A percentile compares a stretch with the other conserved stretches of the same genome.
Evolutionary conservation across 2,329 filamentous ascomycete species (phyloP).

Genomic region (Sporothrix globosa): DNA sequence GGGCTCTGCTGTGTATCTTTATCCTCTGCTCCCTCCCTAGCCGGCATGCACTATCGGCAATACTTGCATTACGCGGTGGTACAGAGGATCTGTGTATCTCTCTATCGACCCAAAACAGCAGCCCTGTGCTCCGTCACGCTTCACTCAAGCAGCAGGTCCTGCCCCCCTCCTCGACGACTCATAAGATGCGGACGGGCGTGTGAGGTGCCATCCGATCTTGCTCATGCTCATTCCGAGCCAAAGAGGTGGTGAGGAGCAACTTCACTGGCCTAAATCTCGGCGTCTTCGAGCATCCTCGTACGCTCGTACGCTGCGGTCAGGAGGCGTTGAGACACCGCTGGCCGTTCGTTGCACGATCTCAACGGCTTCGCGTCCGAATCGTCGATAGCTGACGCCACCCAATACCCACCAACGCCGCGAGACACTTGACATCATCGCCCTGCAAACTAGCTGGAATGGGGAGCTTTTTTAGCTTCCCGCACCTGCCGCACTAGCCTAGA

Average conservation of each 20-base stretch:
- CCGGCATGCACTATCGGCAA: neutral
- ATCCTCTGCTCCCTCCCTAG: neutral
- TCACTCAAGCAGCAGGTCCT: neutral
- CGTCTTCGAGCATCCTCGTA: neutral
- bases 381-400: neutral
- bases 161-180: neutral
- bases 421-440: conserved; percentile 22
- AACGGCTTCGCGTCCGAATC: neutral
- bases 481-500: neutral
- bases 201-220: neutral
- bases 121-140: neutral
- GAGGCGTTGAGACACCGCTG: neutral
- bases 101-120: neutral
- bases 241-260: no score
- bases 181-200: no score
- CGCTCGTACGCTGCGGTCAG: neutral
- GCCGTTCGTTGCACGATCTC: neutral
- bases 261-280: neutral
- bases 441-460: neutral
- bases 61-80: neutral
- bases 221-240: no score
- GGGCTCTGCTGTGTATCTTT: neutral
- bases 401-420: neutral
- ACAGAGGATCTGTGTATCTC: neutral
- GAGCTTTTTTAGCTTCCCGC: neutral